Conservation (phyloP, 192 early-diverging fungal genomes). For the Linnemannia hyalina region DNA sequence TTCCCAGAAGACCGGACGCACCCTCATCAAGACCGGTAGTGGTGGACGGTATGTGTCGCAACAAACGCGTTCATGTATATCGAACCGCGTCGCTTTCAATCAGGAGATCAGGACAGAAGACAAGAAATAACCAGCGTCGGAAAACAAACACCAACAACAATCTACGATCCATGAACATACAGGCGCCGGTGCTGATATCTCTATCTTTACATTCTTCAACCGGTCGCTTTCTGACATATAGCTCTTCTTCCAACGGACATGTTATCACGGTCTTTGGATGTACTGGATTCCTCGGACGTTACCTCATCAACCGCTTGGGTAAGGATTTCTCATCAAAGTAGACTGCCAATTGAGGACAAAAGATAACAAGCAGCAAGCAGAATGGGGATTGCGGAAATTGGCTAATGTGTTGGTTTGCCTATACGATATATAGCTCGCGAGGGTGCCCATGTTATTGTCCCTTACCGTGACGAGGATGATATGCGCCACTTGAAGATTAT, state of each 20-base stretch:
- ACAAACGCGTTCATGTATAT: neutral
- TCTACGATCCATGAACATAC: neutral
- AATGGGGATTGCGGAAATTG: neutral
- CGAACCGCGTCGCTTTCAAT: neutral
- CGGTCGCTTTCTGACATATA: constrained; percentile 26
- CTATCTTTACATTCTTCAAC: neutral
- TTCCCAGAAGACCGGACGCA: constrained; percentile 66
- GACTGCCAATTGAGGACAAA: neutral
- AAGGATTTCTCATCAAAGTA: constrained; percentile 7
- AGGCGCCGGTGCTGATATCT: neutral
- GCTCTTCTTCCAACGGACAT: constrained; percentile 87
- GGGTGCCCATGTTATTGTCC: constrained; percentile 92
- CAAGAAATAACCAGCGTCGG: neutral
- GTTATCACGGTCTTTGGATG: constrained; percentile 95
- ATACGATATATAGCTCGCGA: constrained; percentile 69
- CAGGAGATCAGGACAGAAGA: neutral
- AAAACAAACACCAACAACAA: neutral
- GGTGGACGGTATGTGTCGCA: constrained; percentile 71
- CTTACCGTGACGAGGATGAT: constrained; percentile 91
- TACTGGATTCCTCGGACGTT: constrained; percentile 96
- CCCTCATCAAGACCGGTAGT: constrained; percentile 71
- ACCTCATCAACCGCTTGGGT: constrained; percentile 93
- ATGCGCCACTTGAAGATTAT: constrained; percentile 90
- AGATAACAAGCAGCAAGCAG: neutral
- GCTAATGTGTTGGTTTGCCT: constrained; percentile 9